These are phyloP conservation scores for Spencermartinsiella europaea DNA, from an alignment of 805 yeast genomes.

Conservation along the genomic window DNA sequence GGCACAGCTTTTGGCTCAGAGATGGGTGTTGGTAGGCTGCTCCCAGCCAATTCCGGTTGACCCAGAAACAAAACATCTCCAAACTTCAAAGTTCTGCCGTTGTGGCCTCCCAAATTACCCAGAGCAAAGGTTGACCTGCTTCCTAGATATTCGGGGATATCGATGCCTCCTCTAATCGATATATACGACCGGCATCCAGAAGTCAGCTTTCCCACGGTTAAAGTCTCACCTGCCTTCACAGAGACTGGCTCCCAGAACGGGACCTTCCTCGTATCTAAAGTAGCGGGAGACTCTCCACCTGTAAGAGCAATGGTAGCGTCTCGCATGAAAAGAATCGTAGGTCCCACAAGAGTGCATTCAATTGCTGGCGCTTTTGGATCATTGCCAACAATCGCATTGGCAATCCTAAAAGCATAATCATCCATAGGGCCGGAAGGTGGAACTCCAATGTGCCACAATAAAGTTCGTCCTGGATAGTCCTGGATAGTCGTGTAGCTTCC, in stretches of 20 bases:
- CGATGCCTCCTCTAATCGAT: constrained; percentile 89
- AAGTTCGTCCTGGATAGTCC: constrained; percentile 87
- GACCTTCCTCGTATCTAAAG: constrained; percentile 54
- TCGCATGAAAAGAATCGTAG: constrained; percentile 77
- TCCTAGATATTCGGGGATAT: constrained; percentile 89
- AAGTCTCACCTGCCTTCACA: constrained; percentile 68
- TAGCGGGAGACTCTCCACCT: constrained; percentile 74
- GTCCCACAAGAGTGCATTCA: constrained; percentile 85
- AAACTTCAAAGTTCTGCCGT: constrained; percentile 83
- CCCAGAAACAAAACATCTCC: constrained; percentile 91
- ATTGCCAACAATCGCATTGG: constrained; percentile 89
- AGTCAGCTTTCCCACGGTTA: constrained; percentile 73
- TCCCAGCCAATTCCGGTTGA: constrained; percentile 62
- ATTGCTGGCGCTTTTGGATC: constrained; percentile 76
- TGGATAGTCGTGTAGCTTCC: constrained; percentile 97
- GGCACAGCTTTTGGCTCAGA: constrained; percentile 60
- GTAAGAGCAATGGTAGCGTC: constrained; percentile 74
- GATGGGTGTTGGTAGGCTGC: constrained; percentile 68
- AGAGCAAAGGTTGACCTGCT: constrained; percentile 95
- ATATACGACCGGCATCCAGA: constrained; percentile 86
- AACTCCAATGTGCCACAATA: constrained; percentile 88
- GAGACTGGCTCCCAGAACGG: constrained; percentile 68
- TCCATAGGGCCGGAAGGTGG: constrained; percentile 99
- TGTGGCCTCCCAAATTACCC: constrained; percentile 87
- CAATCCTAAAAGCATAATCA: constrained; percentile 79